Evolutionary conservation across 2,329 filamentous ascomycete genomes (phyloP), one percentile per base, ranked within the genome.

Genomic region (Coleophoma eucalyptorum): DNA sequence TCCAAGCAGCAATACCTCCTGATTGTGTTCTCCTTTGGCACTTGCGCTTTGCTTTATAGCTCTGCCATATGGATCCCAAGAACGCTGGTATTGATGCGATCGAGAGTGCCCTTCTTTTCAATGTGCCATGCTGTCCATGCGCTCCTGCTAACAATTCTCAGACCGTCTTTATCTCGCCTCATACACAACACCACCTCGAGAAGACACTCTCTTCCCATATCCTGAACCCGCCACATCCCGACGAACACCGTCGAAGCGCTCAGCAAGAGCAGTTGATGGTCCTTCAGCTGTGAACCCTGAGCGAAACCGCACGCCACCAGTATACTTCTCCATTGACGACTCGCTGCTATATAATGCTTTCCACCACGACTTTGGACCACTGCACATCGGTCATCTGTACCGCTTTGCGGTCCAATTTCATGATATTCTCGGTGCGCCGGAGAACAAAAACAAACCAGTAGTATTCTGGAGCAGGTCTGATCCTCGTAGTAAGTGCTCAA

Each of bases 351-450:
- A 99, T 79, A 99, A 99, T 70, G 92, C 93, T 32, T 99, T 99
- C 72, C 92, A 97, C 72, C 92, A 95, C 64, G 94, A 99, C 73
- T 99, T 99, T 69, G 94, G 94, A 63, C 94, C 94, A 64, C 78
- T 99, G 53, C 94, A 99, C 75, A 96, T 99, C 60, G 94, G 94
- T 21, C 94, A 99, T 69, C 76, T 99, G 38, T 99, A 97, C 77
- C 84, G 94, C 56, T 99, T 97, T 69, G 93, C 94, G 4, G 89
- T 97, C 49, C 87, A 93, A 63, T 90, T 99, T 67, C 94, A 99
- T 67, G 93, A 97, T 62, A 90, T 97, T 43, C 79, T 99, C 34
- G 93, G 90, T 15, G 90, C 92, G 52, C 90, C 91, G 57, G 89
- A 90, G 63, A 97, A 96, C 71, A 89, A 92, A 73, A 86, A 91